Conservation (phyloP, 208 protist genomes). For the Trypanosoma theileri region DNA sequence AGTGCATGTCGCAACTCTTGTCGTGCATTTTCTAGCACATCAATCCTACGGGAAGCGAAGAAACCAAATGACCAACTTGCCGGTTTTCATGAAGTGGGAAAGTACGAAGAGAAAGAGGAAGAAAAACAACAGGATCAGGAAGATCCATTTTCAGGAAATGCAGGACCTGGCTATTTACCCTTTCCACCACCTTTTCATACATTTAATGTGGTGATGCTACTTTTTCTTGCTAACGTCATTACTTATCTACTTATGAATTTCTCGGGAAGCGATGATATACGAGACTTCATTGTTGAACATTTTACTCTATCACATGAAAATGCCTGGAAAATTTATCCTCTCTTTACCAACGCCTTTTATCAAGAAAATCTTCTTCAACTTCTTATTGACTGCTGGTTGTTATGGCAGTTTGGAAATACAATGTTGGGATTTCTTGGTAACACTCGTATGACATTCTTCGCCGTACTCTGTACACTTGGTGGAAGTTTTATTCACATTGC, state of each 20-base stretch:
- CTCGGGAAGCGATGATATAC: conserved; percentile 66
- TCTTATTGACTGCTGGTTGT: conserved; percentile 83
- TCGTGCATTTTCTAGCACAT: conserved; percentile 23
- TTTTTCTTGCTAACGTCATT: conserved; percentile 77
- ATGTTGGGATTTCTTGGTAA: conserved; percentile 87
- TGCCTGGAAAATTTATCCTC: conserved; percentile 69
- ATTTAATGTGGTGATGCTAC: conserved; percentile 85
- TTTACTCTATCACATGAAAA: conserved; percentile 88
- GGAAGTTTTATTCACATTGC: conserved; percentile 78
- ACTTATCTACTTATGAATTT: conserved; percentile 81
- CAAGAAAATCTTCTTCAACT: conserved; percentile 90
- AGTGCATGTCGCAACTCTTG: conserved; percentile 4
- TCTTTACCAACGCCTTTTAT: conserved; percentile 87
- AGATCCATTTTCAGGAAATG: conserved; percentile 53
- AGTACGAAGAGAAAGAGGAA: conserved; percentile 59
- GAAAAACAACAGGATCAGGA: conserved; percentile 46
- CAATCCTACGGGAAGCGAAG: conserved; percentile 17
- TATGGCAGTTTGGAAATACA: conserved; percentile 83
- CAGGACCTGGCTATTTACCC: conserved; percentile 74
- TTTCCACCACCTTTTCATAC: conserved; percentile 88
- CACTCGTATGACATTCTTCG: conserved; percentile 77
- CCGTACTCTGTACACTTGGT: conserved; percentile 63
- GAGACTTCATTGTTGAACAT: conserved; percentile 86
- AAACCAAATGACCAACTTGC: conserved; percentile 45
- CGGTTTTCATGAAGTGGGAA: conserved; percentile 47